Conservation (phyloP, 768 basidiomycete species). For the Flagelloscypha sp. region DNA sequence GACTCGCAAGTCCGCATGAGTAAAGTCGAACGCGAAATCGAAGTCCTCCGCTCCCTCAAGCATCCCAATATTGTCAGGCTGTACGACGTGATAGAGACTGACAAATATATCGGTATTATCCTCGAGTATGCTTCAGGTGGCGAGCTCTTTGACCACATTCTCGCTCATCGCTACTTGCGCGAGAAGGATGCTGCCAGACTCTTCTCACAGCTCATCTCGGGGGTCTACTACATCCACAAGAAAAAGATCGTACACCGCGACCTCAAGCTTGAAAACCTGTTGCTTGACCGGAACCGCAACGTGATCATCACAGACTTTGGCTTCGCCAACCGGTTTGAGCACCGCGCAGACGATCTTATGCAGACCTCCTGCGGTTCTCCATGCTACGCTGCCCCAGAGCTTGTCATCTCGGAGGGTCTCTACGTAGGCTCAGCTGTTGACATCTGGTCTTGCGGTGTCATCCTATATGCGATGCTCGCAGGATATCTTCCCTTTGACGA, state of each 20-base stretch:
- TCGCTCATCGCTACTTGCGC: conserved; percentile 92
- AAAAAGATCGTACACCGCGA: conserved; percentile 99
- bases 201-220: conserved; percentile 96
- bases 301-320: conserved; percentile 99
- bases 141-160: conserved; percentile 97
- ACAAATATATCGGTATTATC: conserved; percentile 99
- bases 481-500: conserved; percentile 99
- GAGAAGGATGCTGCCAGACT: conserved; percentile 92
- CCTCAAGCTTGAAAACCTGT: conserved; percentile 96
- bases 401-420: conserved; percentile 94
- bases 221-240: conserved; percentile 97
- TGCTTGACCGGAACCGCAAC: conserved; percentile 94
- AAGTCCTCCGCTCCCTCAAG: conserved; percentile 83
- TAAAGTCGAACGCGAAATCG: conserved; percentile 96
- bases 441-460: conserved; percentile 95
- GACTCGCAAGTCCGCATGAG: conserved; percentile 81
- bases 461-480: conserved; percentile 93
- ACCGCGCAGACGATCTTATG: conserved; percentile 91
- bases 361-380: conserved; percentile 96
- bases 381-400: conserved; percentile 96
- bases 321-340: conserved; percentile 96
- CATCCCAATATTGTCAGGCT: conserved; percentile 98
- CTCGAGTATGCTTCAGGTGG: conserved; percentile 98
- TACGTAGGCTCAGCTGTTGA: conserved; percentile 98
- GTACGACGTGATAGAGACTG: conserved; percentile 98